phyloP scores from a whole-genome alignment of 1,139 yeast species.

The Scheffersomyces stambukii region DNA sequence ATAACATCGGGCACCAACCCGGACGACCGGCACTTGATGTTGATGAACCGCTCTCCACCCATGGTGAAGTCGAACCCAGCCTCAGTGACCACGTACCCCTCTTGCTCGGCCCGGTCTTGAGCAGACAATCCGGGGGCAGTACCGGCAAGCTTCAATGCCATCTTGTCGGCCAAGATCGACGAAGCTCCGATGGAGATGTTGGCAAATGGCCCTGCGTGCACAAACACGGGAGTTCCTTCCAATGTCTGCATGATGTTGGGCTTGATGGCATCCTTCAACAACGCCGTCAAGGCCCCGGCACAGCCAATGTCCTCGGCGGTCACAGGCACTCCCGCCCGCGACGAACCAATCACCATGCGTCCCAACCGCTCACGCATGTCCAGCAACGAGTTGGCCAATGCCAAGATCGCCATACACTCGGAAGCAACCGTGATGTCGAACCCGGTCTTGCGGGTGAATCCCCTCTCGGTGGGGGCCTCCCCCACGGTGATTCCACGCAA shows the following conservation, averaged over 20 bases:
- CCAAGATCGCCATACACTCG: conserved; percentile 96
- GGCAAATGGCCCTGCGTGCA: conserved; percentile 98
- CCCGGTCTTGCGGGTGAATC: conserved; percentile 83
- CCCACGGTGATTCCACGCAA: conserved; percentile 90
- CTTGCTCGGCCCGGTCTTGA: conserved; percentile 54
- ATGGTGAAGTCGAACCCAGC: conserved; percentile 99
- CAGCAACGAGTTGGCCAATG: conserved; percentile 74
- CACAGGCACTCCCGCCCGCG: conserved; percentile 78
- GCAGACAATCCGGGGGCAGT: conserved; percentile 46
- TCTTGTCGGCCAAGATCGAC: conserved; percentile 90
- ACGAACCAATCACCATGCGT: conserved; percentile 83
- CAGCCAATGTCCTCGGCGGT: conserved; percentile 96
- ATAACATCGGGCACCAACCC: conserved; percentile 90
- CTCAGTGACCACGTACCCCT: conserved; percentile 93
- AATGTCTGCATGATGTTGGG: conserved; percentile 97
- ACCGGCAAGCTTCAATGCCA: conserved; percentile 92
- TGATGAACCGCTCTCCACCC: conserved; percentile 98
- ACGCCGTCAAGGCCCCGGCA: conserved; percentile 95
- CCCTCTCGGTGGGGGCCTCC: conserved; percentile 92
- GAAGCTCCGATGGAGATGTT: conserved; percentile 96
- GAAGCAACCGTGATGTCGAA: conserved; percentile 97
- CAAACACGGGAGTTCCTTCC: conserved; percentile 97
- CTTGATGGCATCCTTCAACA: conserved; percentile 93
- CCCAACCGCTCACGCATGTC: conserved; percentile 93
- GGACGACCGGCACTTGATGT: conserved; percentile 92